phyloP scores from a whole-genome alignment of 148 eudicot species.

The Silene conica region DNA sequence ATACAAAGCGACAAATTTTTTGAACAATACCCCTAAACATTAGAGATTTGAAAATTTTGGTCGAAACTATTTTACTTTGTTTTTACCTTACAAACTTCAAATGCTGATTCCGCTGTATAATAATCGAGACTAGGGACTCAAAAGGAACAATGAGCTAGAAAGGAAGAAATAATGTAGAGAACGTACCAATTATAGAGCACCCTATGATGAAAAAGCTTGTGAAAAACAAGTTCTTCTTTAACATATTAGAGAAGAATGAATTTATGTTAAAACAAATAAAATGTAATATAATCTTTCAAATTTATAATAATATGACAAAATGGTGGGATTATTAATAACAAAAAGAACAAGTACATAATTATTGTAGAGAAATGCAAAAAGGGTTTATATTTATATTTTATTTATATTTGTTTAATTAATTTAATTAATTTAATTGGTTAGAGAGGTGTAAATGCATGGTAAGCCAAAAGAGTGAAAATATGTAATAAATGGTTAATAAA shows the following conservation, averaged over 20 bases:
- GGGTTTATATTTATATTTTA: background rate
- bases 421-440: background rate
- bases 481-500: slow-evolving; percentile 4
- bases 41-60: too few species aligned
- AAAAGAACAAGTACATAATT: slow-evolving; percentile 7
- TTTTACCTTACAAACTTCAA: too few species aligned
- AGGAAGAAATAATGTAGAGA: background rate
- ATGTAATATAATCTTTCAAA: slow-evolving; percentile 3
- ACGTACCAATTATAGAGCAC: background rate
- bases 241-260: background rate
- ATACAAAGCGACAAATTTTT: too few species aligned
- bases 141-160: too few species aligned
- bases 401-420: too few species aligned
- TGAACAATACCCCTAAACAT: too few species aligned
- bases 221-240: slow-evolving; percentile 5
- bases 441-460: slow-evolving; percentile 14
- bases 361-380: background rate
- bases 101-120: too few species aligned
- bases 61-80: too few species aligned
- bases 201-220: background rate
- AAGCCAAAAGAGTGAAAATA: slow-evolving; percentile 5
- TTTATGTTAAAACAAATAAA: background rate
- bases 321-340: background rate
- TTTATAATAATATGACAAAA: background rate
- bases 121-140: too few species aligned